Conservation (phyloP, 2,329 filamentous ascomycete species). For the Neofusicoccum ribis region DNA sequence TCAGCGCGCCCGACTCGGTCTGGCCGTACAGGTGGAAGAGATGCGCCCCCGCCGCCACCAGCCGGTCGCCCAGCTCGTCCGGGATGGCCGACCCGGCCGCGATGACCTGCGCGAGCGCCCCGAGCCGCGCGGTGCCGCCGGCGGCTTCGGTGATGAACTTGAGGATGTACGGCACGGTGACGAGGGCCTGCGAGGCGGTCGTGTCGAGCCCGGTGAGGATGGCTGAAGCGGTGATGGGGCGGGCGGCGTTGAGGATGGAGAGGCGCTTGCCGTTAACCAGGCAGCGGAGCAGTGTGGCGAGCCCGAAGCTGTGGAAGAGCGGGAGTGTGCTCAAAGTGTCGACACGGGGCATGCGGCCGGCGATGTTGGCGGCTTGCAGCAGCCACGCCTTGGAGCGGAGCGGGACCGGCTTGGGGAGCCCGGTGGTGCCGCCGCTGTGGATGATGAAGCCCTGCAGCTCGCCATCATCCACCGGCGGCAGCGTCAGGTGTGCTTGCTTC, state of each 20-base stretch:
- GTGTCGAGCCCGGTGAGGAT: neutral
- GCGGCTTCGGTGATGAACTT: slow-evolving; percentile 62
- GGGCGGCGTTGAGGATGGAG: neutral
- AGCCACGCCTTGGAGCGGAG: neutral
- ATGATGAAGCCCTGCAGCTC: slow-evolving; percentile 13
- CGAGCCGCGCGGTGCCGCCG: slow-evolving; percentile 54
- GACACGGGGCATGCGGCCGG: slow-evolving; percentile 5
- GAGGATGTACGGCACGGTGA: slow-evolving; percentile 65
- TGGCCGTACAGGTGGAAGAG: slow-evolving; percentile 53
- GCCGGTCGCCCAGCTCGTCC: slow-evolving; percentile 57
- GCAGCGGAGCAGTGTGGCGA: neutral
- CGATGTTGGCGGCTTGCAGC: slow-evolving; percentile 10
- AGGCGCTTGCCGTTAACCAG: neutral
- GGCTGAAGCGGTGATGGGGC: slow-evolving; percentile 5
- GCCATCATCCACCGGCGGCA: neutral
- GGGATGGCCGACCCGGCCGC: slow-evolving; percentile 61
- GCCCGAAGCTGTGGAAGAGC: slow-evolving; percentile 17
- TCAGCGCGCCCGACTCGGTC: slow-evolving; percentile 54
- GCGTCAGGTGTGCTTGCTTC: neutral
- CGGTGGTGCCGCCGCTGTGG: slow-evolving; percentile 59
- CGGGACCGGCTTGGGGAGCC: slow-evolving; percentile 53
- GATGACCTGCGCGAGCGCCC: slow-evolving; percentile 53
- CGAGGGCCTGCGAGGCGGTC: slow-evolving; percentile 43
- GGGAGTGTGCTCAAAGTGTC: slow-evolving; percentile 4
- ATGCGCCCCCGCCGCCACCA: slow-evolving; percentile 54